Evolutionary conservation across 2,329 filamentous ascomycete species (phyloP), one percentile per base, ranked within the genome.

Genomic region (Verticillium longisporum): DNA sequence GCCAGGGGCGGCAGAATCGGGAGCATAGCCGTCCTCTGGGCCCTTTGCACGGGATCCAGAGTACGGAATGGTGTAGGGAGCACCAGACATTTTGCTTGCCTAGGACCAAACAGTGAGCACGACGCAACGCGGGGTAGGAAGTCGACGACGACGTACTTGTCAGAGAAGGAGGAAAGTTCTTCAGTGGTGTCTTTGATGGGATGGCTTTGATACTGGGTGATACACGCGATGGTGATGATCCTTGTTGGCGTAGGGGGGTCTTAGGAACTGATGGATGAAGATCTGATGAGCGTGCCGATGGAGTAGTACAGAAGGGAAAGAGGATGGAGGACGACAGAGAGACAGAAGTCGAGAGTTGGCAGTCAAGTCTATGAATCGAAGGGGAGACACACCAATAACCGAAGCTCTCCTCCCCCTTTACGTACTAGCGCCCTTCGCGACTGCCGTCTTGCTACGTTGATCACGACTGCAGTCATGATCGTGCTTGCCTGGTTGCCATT

Each of bases 1-100:
- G 4, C n/a, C 45, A 53, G 45, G 45, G 7, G n/a, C n/a, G 18
- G n/a, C 18, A 53, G 32, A 32, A 15, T 57, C 60, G 15, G 60
- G 60, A 11, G 62, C 55, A 14, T 64, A 54, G 26, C 64, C 66
- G 13, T 65, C 58, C 21, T 61, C 62, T 6, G 61, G 65, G 56
- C 62, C 67, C 38, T 67, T 56, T n/a, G 67, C 63, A 14, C 67
- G 64, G 6, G 62, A 62, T 18, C 68, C 67, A 9, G 66, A 69
- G 63, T 70, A 70, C 21, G 69, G 68, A 15, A 67, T 65, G 14
- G 68, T 70, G 61, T 70, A 69, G 1, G 68, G 69, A 50, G 64
- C 67, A 55, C 65, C 66, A n/a, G 66, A 62, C 31, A 61, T 61
- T 5, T 36, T 45, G 41, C 55, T 55, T 53, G 21, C 56, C 37